These are phyloP conservation scores for Rhodotorula sp. DNA, from an alignment of 1,284 basidiomycete genomes.

Conservation along the genomic window DNA sequence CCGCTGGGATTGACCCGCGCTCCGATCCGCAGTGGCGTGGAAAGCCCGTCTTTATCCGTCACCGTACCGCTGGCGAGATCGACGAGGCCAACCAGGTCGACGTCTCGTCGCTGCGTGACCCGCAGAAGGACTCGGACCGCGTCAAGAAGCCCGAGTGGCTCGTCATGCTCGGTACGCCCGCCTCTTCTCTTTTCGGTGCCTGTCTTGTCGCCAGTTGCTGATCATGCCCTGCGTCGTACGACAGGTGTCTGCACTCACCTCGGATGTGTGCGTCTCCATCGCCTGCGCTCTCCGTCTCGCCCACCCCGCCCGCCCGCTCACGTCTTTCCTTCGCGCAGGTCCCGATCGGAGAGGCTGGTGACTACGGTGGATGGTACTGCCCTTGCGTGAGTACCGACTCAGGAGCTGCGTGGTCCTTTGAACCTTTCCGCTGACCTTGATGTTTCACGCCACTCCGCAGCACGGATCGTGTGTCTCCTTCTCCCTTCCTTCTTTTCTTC, in stretches of 20 bases:
- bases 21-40: conserved; percentile 73
- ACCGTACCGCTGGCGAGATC: conserved; percentile 89
- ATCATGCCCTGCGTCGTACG: no score
- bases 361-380: conserved; percentile 86
- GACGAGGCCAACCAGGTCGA: conserved; percentile 84
- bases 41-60: conserved; percentile 99
- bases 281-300: no score
- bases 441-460: conserved; percentile 59
- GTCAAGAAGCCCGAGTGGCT: conserved; percentile 97
- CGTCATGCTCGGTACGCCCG: conserved; percentile 74
- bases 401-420: conserved; percentile 19
- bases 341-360: conserved; percentile 67
- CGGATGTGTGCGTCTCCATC: conserved; percentile 69
- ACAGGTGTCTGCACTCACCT: conserved; percentile 79
- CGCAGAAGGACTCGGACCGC: conserved; percentile 82
- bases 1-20: no score
- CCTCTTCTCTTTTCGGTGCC: background rate
- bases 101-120: conserved; percentile 87
- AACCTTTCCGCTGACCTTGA: no score
- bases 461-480: conserved; percentile 49
- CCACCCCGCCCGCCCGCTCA: background rate
- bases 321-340: conserved; percentile 54
- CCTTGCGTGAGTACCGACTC: conserved; percentile 95
- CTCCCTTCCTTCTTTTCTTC: conserved; percentile 2
- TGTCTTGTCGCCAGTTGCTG: background rate